Evolutionary conservation across 2,329 filamentous ascomycete genomes (phyloP), one percentile per base, ranked within the genome.

Genomic region (Aspergillus ibericus): DNA sequence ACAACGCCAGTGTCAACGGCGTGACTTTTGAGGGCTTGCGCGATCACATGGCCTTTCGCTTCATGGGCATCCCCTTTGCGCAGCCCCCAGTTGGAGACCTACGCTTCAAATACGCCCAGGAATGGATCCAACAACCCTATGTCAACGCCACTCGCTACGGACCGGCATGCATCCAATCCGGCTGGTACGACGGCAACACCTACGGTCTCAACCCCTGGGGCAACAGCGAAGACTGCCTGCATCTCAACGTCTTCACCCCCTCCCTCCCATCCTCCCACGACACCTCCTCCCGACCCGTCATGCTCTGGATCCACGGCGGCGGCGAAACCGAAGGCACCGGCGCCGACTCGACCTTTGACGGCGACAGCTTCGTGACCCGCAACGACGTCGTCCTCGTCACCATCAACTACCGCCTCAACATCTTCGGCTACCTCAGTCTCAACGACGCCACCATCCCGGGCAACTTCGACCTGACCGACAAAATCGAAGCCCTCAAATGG

Each of bases 191-290:
- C 22, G 54, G 54, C 5, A 29, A 32, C 9, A 44, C 16, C n/a
- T 29, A 51, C 10, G 54, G 54, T 6, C 35, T 46, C 12, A 49
- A 44, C 13, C 54, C 47, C 7, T 51, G 42, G 6, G 65, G 63
- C 5, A 71, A 73, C 48, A 70, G 66, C 18, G 72, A 75, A 44
- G 71, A 74, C 52, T 75, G 72, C 56, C 61, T 75, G 8, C 68
- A 69, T 35, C 52, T 74, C n/a, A 73, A 75, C 44, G 59, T 74
- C 15, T 75, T 25, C 36, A 44, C 54, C 2, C 53, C 53, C 0
- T 44, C 47, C 4, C 18, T 42, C 4, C 46, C 54, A 13, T 51
- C 47, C 5, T 16, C 54, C 4, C 10, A n/a, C 15, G 9, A 20
- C 4, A 47, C 5, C 4, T 27, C 35, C 2, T 35, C 35, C 35